A percentile compares a stretch with the other conserved stretches of the same genome.
phyloP scores from a whole-genome alignment of 2,329 filamentous ascomycete species.

The Kalmusia sp. region DNA sequence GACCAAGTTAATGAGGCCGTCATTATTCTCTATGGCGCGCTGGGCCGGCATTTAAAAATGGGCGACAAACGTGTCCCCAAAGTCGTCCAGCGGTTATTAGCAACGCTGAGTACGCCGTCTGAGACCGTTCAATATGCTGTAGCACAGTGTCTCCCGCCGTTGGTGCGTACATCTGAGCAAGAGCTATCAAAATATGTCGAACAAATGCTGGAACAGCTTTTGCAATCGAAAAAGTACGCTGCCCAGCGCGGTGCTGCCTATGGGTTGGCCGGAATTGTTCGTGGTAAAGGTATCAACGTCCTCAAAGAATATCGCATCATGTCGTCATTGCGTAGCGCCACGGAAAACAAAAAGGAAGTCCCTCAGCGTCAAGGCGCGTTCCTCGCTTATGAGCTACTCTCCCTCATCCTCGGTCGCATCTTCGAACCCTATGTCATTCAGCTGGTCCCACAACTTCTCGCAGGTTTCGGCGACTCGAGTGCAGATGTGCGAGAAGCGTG shows the following conservation, averaged over 20 bases:
- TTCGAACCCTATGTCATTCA: slow-evolving; percentile 98
- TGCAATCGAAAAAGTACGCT: slow-evolving; percentile 91
- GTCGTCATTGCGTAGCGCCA: slow-evolving; percentile 77
- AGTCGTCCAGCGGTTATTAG: slow-evolving; percentile 84
- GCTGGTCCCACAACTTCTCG: slow-evolving; percentile 87
- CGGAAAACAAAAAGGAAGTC: slow-evolving; percentile 94
- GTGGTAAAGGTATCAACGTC: slow-evolving; percentile 82
- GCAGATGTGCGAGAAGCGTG: slow-evolving; percentile 92
- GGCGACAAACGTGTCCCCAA: slow-evolving; percentile 89
- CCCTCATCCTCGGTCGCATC: slow-evolving; percentile 81
- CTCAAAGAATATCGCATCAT: slow-evolving; percentile 87
- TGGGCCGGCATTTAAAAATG: slow-evolving; percentile 83
- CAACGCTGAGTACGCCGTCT: slow-evolving; percentile 90
- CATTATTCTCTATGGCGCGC: slow-evolving; percentile 93
- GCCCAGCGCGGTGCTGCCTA: slow-evolving; percentile 91
- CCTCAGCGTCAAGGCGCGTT: slow-evolving; percentile 89
- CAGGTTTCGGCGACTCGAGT: slow-evolving; percentile 86
- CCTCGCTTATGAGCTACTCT: slow-evolving; percentile 88
- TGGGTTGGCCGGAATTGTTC: slow-evolving; percentile 87
- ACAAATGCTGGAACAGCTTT: slow-evolving; percentile 79
- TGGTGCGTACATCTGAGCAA: slow-evolving; percentile 81
- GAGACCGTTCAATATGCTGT: slow-evolving; percentile 97
- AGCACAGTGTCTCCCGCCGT: slow-evolving; percentile 88
- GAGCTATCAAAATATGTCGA: slow-evolving; percentile 82
- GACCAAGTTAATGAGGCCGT: slow-evolving; percentile 97